Percentiles rank a stretch among this genome's conserved stretches.
Conservation (phyloP, 1,284 basidiomycete genomes). For the Athelia sp. region DNA sequence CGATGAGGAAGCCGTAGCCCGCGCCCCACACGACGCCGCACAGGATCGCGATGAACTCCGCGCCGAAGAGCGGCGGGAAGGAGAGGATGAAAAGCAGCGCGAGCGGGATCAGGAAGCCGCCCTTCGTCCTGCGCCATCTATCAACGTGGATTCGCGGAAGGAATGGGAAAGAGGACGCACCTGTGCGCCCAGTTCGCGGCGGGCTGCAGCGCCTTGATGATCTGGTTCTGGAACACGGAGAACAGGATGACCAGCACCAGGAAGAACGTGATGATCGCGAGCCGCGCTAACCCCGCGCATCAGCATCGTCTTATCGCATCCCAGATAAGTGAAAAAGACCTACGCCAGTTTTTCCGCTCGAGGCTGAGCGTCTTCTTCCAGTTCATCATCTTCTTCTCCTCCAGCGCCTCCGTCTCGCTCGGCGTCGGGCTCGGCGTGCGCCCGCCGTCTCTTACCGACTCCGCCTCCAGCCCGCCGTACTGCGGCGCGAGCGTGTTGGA, state of each 20-base stretch:
- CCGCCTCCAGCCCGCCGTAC: no score
- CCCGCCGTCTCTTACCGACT: constrained; percentile 6
- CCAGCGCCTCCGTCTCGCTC: constrained; percentile 44
- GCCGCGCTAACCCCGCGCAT: not conserved
- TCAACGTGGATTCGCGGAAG: not conserved
- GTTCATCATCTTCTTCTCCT: constrained; percentile 34
- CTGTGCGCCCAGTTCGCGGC: constrained; percentile 58
- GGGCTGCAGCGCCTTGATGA: constrained; percentile 63
- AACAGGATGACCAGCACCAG: constrained; percentile 37
- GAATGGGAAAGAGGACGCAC: constrained; percentile 28
- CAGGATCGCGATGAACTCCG: constrained; percentile 72
- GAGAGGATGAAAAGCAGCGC: constrained; percentile 74
- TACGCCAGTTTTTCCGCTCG: constrained; percentile 38
- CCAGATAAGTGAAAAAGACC: constrained; percentile 31
- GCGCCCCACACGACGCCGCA: constrained; percentile 76
- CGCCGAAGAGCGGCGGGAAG: constrained; percentile 71
- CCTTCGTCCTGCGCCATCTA: constrained; percentile 7
- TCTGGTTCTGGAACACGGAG: constrained; percentile 46
- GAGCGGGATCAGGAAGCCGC: constrained; percentile 83
- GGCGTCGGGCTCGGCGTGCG: constrained; percentile 60
- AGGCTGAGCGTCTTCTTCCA: constrained; percentile 32
- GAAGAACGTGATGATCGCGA: constrained; percentile 47
- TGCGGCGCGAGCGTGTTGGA: no score
- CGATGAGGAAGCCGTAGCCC: constrained; percentile 62
- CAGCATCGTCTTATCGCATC: constrained; percentile 2